These are phyloP conservation scores for Epithemia pelagica DNA, from an alignment of 108 stramenopile species.

Conservation along the genomic window DNA sequence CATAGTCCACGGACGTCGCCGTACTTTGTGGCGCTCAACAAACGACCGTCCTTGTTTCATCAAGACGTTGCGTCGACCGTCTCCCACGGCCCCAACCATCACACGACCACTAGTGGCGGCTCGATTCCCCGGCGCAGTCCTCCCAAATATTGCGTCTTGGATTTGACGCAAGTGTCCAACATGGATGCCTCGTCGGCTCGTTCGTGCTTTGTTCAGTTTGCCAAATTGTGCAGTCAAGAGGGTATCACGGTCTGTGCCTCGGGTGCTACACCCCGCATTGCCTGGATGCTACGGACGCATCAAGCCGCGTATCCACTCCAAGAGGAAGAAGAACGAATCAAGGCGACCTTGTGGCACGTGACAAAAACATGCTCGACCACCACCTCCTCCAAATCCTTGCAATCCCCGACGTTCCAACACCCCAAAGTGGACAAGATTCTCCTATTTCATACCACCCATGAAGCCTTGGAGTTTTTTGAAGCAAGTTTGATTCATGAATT, in stretches of 20 bases:
- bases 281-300: constrained; percentile 82
- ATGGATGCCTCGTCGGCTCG: constrained; percentile 72
- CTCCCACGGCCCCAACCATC: not conserved
- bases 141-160: constrained; percentile 65
- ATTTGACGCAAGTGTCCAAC: constrained; percentile 58
- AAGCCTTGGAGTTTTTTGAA: constrained; percentile 76
- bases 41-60: not conserved
- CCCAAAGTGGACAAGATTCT: constrained; percentile 21
- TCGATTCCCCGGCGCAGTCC: too few species aligned
- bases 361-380: too few species aligned
- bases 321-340: constrained; percentile 41
- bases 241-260: constrained; percentile 63
- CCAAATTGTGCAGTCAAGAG: constrained; percentile 56
- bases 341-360: constrained; percentile 29
- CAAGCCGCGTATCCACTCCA: constrained; percentile 44
- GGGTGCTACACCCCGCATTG: constrained; percentile 54
- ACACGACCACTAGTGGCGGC: too few species aligned
- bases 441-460: constrained; percentile 31
- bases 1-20: not conserved
- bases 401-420: not conserved
- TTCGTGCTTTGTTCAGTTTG: constrained; percentile 73
- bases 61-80: not conserved
- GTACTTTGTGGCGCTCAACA: not conserved
- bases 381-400: not conserved
- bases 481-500: constrained; percentile 31